These are phyloP conservation scores for Zymoseptoria tritici DNA, from an alignment of 2,329 filamentous ascomycete genomes.

Conservation along the genomic window DNA sequence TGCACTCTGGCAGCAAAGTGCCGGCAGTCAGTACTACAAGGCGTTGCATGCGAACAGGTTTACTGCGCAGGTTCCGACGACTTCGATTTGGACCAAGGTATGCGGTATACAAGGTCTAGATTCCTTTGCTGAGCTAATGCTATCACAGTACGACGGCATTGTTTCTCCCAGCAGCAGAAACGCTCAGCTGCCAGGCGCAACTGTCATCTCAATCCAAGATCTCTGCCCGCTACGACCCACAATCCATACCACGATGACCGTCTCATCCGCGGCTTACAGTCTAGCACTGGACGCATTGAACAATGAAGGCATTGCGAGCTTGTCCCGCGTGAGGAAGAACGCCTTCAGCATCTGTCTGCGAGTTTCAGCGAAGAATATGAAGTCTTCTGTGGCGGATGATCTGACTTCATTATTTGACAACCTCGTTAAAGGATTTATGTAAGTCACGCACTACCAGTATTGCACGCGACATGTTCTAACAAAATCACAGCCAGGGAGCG, in stretches of 20 bases:
- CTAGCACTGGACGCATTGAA: slow-evolving; percentile 25
- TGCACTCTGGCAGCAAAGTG: slow-evolving; percentile 25
- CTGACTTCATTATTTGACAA: slow-evolving; percentile 11
- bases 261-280: slow-evolving; percentile 23
- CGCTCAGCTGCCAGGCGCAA: slow-evolving; percentile 24
- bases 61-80: slow-evolving; percentile 22
- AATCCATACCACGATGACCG: slow-evolving; percentile 22
- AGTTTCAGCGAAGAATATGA: slow-evolving; percentile 19
- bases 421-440: slow-evolving; percentile 20
- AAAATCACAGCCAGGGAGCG: background rate
- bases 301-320: slow-evolving; percentile 19
- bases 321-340: slow-evolving; percentile 13
- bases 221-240: slow-evolving; percentile 21
- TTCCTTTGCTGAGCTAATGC: background rate
- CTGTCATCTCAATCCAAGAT: slow-evolving; percentile 17
- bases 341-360: slow-evolving; percentile 13
- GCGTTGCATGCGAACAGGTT: slow-evolving; percentile 22
- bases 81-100: slow-evolving; percentile 22
- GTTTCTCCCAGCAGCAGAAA: slow-evolving; percentile 22
- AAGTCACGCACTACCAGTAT: slow-evolving; percentile 1
- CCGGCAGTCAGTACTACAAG: slow-evolving; percentile 24
- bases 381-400: slow-evolving; percentile 11
- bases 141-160: slow-evolving; percentile 19
- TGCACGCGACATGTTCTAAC: background rate
- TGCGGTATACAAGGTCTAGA: background rate